These are phyloP conservation scores for Entomophthora muscae DNA, from an alignment of 371 early-diverging fungal species.

Conservation along the genomic window DNA sequence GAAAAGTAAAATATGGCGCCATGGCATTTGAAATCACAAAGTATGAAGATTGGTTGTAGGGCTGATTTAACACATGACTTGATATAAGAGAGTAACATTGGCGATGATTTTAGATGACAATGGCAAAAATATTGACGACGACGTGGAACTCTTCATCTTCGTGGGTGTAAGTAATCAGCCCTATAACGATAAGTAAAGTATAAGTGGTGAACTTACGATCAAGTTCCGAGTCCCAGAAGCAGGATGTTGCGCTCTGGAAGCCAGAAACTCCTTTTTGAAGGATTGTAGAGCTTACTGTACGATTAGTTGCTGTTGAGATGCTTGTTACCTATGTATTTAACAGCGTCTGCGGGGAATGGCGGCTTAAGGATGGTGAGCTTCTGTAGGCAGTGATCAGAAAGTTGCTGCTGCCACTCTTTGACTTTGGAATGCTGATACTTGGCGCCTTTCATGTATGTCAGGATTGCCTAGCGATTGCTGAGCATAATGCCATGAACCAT, in stretches of 20 bases:
- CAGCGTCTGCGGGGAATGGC: not conserved
- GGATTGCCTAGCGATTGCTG: not conserved
- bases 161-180: not conserved
- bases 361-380: not conserved
- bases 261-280: not conserved
- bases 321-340: not conserved
- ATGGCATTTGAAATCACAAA: too few species aligned
- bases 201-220: not conserved
- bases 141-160: not conserved
- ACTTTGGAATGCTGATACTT: not conserved
- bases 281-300: not conserved
- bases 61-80: too few species aligned
- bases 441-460: conserved; percentile 2
- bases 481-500: not conserved
- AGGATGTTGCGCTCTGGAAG: conserved; percentile 2
- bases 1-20: too few species aligned
- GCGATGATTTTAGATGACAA: conserved; percentile 1
- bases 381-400: not conserved
- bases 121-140: not conserved
- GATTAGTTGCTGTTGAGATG: not conserved
- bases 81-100: too few species aligned
- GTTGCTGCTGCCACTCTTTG: not conserved
- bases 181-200: not conserved
- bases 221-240: not conserved
- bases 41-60: too few species aligned